These are phyloP conservation scores for Filosporella fistucella DNA, from an alignment of 495 filamentous ascomycete species.

Conservation along the genomic window DNA sequence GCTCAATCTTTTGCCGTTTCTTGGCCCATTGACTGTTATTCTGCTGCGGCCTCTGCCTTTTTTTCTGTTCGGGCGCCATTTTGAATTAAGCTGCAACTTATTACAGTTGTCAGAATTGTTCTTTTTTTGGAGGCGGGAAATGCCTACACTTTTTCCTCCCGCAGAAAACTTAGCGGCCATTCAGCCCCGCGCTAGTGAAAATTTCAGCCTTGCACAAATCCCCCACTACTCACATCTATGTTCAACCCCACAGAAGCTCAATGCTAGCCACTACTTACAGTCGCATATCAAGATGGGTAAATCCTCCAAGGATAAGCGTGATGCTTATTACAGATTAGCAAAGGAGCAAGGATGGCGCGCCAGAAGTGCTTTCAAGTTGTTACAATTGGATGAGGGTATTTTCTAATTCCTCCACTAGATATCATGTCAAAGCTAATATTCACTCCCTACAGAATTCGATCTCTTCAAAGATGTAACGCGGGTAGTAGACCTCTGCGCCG, in stretches of 20 bases:
- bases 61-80: conserved; percentile 23
- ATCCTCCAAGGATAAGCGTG: conserved; percentile 97
- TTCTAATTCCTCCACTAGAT: background rate
- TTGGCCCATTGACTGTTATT: conserved; percentile 14
- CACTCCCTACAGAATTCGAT: conserved; percentile 78
- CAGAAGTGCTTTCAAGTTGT: conserved; percentile 91
- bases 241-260: no score
- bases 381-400: conserved; percentile 81
- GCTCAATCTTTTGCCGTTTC: conserved; percentile 24
- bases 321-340: conserved; percentile 94
- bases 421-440: conserved; percentile 21
- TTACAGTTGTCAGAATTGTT: background rate
- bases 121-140: background rate
- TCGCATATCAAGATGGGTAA: conserved; percentile 69
- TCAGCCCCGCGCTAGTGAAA: conserved; percentile 18
- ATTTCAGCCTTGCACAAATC: no score
- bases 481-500: conserved; percentile 94
- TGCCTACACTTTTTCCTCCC: conserved; percentile 3
- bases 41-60: conserved; percentile 15
- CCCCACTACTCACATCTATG: no score
- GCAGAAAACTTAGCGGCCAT: background rate
- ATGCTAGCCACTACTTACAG: background rate
- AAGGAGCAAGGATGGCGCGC: conserved; percentile 99
- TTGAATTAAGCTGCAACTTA: background rate
- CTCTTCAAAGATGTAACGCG: conserved; percentile 84